Conservation (phyloP, 441 rosid species). For the Jatropha multifida region DNA sequence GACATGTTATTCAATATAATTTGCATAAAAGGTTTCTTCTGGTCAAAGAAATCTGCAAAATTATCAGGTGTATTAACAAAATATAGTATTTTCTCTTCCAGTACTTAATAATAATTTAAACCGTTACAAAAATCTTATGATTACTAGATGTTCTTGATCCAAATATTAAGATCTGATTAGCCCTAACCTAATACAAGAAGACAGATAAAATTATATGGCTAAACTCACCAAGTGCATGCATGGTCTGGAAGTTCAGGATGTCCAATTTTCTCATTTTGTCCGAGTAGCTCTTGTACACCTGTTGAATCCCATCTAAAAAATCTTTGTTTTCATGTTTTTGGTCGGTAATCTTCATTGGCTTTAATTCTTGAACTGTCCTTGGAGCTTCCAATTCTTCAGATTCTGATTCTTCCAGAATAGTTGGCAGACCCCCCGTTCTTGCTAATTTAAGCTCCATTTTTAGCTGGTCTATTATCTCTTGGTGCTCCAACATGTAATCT, state of each 20-base stretch:
- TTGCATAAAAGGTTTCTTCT: slow-evolving; percentile 11
- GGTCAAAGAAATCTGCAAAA: not conserved
- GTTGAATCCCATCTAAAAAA: slow-evolving; percentile 49
- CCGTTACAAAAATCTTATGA: not conserved
- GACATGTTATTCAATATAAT: slow-evolving; percentile 23
- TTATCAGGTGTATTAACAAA: not conserved
- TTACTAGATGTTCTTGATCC: not conserved
- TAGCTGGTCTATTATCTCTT: slow-evolving; percentile 58
- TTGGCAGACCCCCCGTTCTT: slow-evolving; percentile 76
- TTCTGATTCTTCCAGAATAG: slow-evolving; percentile 70
- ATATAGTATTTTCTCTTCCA: not conserved
- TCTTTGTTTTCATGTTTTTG: slow-evolving; percentile 50
- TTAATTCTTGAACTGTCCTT: slow-evolving; percentile 36
- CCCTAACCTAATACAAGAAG: too few relatives aligned
- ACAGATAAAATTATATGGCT: not conserved
- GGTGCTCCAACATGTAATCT: slow-evolving; percentile 45
- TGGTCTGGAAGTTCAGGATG: slow-evolving; percentile 64
- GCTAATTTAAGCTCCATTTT: slow-evolving; percentile 55
- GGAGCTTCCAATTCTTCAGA: slow-evolving; percentile 61
- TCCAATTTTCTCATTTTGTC: slow-evolving; percentile 75
- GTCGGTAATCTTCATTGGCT: slow-evolving; percentile 53
- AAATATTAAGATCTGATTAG: not conserved
- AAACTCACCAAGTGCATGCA: slow-evolving; percentile 70
- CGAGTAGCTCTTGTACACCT: slow-evolving; percentile 58
- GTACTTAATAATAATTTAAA: too few relatives aligned